phyloP scores from a whole-genome alignment of 176 grass and related monocot genomes.

The Lolium perenne region DNA sequence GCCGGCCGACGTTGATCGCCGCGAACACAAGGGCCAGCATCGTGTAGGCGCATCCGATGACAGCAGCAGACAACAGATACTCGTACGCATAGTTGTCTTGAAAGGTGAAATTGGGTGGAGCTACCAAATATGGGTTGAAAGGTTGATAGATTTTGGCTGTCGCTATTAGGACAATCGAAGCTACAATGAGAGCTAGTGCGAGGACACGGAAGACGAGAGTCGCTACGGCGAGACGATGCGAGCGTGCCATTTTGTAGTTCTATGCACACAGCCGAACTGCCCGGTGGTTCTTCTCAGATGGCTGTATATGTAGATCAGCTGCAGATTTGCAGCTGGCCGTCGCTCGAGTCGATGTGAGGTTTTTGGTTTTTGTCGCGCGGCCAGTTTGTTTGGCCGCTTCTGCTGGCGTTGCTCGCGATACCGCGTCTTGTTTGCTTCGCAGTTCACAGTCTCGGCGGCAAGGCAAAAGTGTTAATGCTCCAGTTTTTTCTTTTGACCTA shows the following conservation, averaged over 20 bases:
- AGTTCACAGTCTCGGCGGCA: background rate
- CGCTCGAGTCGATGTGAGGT: background rate
- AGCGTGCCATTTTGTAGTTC: background rate
- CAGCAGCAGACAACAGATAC: background rate
- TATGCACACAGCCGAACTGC: background rate
- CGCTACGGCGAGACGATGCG: background rate
- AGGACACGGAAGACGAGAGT: background rate
- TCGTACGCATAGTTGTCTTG: background rate
- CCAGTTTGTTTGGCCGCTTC: background rate
- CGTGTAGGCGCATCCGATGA: background rate
- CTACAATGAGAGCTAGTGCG: background rate
- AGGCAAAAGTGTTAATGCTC: too few species aligned
- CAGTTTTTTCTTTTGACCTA: too few species aligned
- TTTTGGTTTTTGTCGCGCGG: background rate
- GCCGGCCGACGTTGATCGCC: background rate
- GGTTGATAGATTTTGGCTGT: background rate
- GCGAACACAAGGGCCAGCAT: background rate
- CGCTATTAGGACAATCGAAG: background rate
- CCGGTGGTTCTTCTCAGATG: background rate
- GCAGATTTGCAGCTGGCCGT: background rate
- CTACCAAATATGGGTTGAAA: background rate
- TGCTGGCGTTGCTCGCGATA: background rate
- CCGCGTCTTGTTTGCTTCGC: conserved; percentile 11
- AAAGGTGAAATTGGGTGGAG: background rate
- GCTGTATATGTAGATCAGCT: background rate